phyloP scores from a whole-genome alignment of 768 basidiomycete genomes.

The Termitomyces sp. region DNA sequence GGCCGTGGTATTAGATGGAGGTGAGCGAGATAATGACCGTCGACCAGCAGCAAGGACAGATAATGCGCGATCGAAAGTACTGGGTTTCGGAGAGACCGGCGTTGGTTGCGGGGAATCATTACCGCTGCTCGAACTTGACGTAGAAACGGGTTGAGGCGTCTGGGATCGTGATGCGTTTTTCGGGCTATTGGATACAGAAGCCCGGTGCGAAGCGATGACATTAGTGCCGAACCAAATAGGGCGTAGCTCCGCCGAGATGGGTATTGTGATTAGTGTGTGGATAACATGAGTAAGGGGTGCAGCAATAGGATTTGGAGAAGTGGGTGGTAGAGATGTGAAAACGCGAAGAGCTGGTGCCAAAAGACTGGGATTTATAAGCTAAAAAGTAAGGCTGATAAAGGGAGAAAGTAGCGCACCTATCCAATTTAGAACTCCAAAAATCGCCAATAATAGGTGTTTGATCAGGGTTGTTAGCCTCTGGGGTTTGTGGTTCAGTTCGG shows the following conservation, averaged over 20 bases:
- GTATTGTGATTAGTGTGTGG: conserved; percentile 78
- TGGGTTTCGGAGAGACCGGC: conserved; percentile 32
- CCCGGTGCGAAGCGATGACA: conserved; percentile 29
- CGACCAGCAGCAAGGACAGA: conserved; percentile 52
- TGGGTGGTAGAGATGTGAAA: conserved; percentile 63
- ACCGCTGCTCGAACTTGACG: conserved; percentile 32
- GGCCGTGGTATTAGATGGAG: conserved; percentile 34
- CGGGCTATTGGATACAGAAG: conserved; percentile 31
- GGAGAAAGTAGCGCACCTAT: conserved; percentile 46
- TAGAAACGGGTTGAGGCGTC: conserved; percentile 25
- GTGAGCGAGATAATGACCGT: conserved; percentile 48
- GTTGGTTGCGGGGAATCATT: conserved; percentile 33
- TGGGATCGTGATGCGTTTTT: conserved; percentile 32
- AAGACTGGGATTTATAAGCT: conserved; percentile 39
- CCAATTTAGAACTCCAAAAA: conserved; percentile 70
- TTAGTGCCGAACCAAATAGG: conserved; percentile 58
- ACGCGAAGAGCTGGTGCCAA: conserved; percentile 68
- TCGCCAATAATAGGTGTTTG: conserved; percentile 61
- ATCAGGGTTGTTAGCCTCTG: conserved; percentile 24
- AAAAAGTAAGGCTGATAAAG: neutral
- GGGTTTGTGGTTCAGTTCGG: conserved; percentile 43
- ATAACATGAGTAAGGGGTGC: conserved; percentile 80
- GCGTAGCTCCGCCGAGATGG: conserved; percentile 55
- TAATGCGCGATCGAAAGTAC: conserved; percentile 56
- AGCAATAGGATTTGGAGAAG: conserved; percentile 60